These are phyloP conservation scores for Physcomitrium patens DNA, from an alignment of 225 moss, liverwort and hornwort species.

Conservation along the genomic window DNA sequence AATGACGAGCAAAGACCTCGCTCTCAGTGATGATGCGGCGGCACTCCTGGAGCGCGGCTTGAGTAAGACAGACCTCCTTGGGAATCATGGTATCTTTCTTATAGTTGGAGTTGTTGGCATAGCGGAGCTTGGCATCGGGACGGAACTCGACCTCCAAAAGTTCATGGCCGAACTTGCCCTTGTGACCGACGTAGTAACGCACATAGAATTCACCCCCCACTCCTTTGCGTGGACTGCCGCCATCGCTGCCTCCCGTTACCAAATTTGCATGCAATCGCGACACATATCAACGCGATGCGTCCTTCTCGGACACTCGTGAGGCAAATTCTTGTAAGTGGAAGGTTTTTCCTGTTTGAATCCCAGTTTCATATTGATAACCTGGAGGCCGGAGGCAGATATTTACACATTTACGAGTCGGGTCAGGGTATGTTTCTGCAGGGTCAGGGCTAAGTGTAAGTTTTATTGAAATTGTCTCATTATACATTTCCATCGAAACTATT, in stretches of 20 bases:
- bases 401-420: too few relatives aligned
- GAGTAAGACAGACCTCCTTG: conserved; percentile 69
- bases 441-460: too few relatives aligned
- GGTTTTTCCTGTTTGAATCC: too few relatives aligned
- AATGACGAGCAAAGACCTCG: conserved; percentile 25
- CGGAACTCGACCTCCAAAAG: background rate
- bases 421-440: too few relatives aligned
- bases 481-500: too few relatives aligned
- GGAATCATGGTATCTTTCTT: conserved; percentile 53
- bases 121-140: background rate
- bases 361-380: too few relatives aligned
- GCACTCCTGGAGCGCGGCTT: conserved; percentile 64
- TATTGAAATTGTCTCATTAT: too few relatives aligned
- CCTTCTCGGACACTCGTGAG: too few relatives aligned
- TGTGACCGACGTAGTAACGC: background rate
- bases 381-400: too few relatives aligned
- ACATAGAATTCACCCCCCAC: conserved; percentile 69
- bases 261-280: too few relatives aligned
- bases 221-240: conserved; percentile 30
- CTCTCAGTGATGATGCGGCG: conserved; percentile 60
- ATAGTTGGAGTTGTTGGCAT: background rate
- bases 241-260: conserved; percentile 25
- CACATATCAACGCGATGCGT: too few relatives aligned
- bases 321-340: too few relatives aligned
- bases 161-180: background rate